These are phyloP conservation scores for Glarea lozoyensis DNA, from an alignment of 495 filamentous ascomycete genomes.

Conservation along the genomic window DNA sequence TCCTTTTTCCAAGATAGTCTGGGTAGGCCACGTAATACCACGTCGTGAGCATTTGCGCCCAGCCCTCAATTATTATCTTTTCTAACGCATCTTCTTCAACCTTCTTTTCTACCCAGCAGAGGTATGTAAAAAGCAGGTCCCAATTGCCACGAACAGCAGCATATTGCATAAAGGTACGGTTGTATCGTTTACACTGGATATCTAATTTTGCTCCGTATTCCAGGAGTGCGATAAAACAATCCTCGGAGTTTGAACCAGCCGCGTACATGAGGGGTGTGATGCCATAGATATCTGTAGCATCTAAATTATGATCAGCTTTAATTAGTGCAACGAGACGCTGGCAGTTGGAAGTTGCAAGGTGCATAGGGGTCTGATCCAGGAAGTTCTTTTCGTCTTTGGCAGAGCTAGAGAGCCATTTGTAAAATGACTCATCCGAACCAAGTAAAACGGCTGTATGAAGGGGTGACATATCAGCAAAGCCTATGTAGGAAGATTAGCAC, in stretches of 20 bases:
- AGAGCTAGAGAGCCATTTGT: slow-evolving; percentile 2
- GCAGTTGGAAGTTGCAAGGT: slow-evolving; percentile 6
- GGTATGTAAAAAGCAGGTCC: slow-evolving; percentile 1
- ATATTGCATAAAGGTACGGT: slow-evolving; percentile 5
- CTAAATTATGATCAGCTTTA: slow-evolving; percentile 10
- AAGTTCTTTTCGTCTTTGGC: slow-evolving; percentile 11
- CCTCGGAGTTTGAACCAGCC: slow-evolving; percentile 6
- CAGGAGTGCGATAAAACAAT: slow-evolving; percentile 9
- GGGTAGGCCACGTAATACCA: slow-evolving; percentile 4
- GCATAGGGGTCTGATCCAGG: slow-evolving; percentile 10
- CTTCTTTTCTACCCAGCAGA: not conserved
- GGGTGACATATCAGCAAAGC: slow-evolving; percentile 5
- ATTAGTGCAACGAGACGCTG: slow-evolving; percentile 1
- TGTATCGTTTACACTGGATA: slow-evolving; percentile 3
- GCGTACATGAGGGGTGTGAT: slow-evolving; percentile 22
- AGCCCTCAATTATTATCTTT: slow-evolving; percentile 3
- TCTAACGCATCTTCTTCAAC: not conserved
- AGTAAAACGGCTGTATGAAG: slow-evolving; percentile 9
- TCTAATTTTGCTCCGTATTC: not conserved
- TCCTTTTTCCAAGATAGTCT: slow-evolving; percentile 5
- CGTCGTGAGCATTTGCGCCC: not conserved
- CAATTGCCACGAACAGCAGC: slow-evolving; percentile 4
- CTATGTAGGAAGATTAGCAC: slow-evolving; percentile 2
- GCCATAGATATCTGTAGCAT: slow-evolving; percentile 12
- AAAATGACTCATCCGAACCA: slow-evolving; percentile 3